Conservation (phyloP, 768 basidiomycete species). For the Arthromyces matolae region DNA sequence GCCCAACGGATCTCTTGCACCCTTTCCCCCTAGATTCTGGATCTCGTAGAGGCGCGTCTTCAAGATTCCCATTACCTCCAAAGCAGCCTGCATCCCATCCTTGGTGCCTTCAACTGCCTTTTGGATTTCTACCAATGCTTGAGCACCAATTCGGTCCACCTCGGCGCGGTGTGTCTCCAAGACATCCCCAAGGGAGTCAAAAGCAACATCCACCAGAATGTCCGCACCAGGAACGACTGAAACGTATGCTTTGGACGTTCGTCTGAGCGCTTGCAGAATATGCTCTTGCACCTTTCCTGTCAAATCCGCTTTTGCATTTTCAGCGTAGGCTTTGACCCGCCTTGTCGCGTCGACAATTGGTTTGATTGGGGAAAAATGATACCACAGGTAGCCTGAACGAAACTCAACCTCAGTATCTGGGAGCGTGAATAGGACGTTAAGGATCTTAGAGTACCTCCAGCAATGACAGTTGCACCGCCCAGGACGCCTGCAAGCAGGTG, state of each 20-base stretch:
- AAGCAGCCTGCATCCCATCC: too few species aligned
- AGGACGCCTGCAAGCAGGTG: slow-evolving; percentile 4
- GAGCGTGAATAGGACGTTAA: too few species aligned
- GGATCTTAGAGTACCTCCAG: not conserved
- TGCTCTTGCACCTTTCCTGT: slow-evolving; percentile 21
- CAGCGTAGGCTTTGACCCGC: slow-evolving; percentile 13
- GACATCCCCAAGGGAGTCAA: slow-evolving; percentile 38
- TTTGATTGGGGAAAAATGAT: slow-evolving; percentile 39
- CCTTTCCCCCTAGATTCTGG: too few species aligned
- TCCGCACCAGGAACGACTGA: slow-evolving; percentile 36
- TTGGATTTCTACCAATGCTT: slow-evolving; percentile 34
- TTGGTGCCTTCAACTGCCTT: slow-evolving; percentile 10
- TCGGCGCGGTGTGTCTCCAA: slow-evolving; percentile 37
- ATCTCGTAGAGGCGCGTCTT: too few species aligned
- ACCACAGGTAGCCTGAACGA: slow-evolving; percentile 34
- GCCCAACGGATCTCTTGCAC: too few species aligned
- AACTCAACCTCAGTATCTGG: not conserved
- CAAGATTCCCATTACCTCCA: too few species aligned
- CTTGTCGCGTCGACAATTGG: slow-evolving; percentile 32
- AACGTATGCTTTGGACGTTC: slow-evolving; percentile 38
- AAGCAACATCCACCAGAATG: slow-evolving; percentile 36
- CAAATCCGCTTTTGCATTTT: slow-evolving; percentile 17
- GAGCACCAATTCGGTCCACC: slow-evolving; percentile 31
- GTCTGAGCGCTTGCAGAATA: slow-evolving; percentile 35
- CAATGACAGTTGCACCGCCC: not conserved